Percentiles rank a stretch among this genome's conserved stretches.
These are phyloP conservation scores for Huntiella bhutanensis DNA, from an alignment of 2,329 filamentous ascomycete species.

Conservation along the genomic window DNA sequence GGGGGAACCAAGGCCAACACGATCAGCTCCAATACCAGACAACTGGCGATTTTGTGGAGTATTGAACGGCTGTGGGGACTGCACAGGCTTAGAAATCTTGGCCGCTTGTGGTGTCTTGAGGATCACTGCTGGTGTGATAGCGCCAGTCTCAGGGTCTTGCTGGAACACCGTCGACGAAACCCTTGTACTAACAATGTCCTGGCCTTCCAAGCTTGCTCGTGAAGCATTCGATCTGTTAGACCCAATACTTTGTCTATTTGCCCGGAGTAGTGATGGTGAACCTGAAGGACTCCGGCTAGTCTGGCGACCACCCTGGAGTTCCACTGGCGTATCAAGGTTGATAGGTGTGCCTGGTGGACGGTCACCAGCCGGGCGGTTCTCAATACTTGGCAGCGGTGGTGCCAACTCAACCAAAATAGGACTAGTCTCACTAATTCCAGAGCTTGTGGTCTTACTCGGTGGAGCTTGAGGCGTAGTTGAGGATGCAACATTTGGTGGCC, in stretches of 20 bases:
- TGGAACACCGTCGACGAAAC: constrained; percentile 26
- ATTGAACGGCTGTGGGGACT: no score
- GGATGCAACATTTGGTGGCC: background rate
- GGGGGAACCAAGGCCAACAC: constrained; percentile 55
- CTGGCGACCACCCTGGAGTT: constrained; percentile 1
- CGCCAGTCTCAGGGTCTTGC: constrained; percentile 31
- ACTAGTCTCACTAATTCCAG: constrained; percentile 2
- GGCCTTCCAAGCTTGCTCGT: background rate
- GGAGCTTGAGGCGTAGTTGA: constrained; percentile 5
- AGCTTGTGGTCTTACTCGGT: background rate
- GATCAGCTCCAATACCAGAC: constrained; percentile 51
- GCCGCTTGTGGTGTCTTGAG: constrained; percentile 17
- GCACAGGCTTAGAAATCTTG: no score
- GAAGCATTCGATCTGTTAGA: background rate
- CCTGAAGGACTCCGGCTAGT: constrained; percentile 7
- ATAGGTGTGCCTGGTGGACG: constrained; percentile 6
- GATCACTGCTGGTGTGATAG: constrained; percentile 42
- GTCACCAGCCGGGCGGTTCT: background rate
- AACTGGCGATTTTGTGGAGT: constrained; percentile 35
- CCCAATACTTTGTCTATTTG: constrained; percentile 6
- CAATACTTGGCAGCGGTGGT: background rate
- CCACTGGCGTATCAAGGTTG: constrained; percentile 9
- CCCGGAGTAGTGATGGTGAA: constrained; percentile 9
- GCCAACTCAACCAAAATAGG: background rate
- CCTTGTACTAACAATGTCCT: background rate